Percentiles rank a stretch among this genome's conserved stretches.
Evolutionary conservation across 306 rosid genomes (phyloP).

Genomic region (Mimosa bimucronata): DNA sequence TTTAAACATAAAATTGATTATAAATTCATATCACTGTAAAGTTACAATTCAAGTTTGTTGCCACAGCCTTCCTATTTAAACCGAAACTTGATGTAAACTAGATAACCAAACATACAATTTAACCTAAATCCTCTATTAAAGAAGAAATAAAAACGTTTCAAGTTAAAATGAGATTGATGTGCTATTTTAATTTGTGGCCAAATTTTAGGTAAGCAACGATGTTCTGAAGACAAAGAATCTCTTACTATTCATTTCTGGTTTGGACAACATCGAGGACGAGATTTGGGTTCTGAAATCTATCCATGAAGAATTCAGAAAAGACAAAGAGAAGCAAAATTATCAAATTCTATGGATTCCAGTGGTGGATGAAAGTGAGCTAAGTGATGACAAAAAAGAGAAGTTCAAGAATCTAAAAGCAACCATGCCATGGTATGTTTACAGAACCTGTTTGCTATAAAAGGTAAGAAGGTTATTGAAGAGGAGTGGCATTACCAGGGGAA

Average conservation of each 20-base stretch:
- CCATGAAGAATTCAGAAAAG: constrained; percentile 31
- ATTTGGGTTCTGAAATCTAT: constrained; percentile 30
- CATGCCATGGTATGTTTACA: no score
- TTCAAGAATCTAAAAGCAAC: no score
- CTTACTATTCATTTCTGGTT: constrained; percentile 5
- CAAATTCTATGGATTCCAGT: constrained; percentile 52
- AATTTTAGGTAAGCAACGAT: background rate
- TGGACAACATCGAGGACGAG: constrained; percentile 27
- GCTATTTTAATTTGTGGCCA: background rate
- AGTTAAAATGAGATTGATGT: background rate
- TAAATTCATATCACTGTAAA: no score
- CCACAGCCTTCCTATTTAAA: no score
- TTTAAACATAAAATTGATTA: no score
- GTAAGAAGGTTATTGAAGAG: constrained; percentile 38
- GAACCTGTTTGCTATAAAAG: constrained; percentile 13
- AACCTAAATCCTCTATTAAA: no score
- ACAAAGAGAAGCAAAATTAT: background rate
- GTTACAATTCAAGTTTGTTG: no score
- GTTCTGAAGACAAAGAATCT: background rate
- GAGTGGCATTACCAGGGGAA: constrained; percentile 43
- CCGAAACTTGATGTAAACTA: no score
- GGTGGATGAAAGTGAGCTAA: constrained; percentile 27
- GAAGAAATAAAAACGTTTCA: background rate
- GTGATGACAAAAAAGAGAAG: no score
- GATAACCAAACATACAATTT: no score